A percentile compares a stretch with the other conserved stretches of the same genome.
These are phyloP conservation scores for Nicotiana otophora DNA, from an alignment of 257 asterid genomes.

Conservation along the genomic window DNA sequence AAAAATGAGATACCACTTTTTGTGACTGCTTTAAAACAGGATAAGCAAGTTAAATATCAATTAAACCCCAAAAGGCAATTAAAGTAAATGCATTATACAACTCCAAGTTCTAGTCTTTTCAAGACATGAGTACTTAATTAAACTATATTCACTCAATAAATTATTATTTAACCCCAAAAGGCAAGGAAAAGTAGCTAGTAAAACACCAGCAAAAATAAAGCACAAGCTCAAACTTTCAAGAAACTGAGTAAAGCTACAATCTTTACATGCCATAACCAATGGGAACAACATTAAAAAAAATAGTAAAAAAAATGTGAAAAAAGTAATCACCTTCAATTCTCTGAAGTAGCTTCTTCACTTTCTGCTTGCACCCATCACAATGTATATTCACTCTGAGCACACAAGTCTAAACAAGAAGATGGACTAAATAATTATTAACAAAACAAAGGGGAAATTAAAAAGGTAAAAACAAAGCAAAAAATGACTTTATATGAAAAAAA, in stretches of 20 bases:
- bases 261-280: background rate
- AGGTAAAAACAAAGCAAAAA: background rate
- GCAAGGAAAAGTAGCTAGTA: background rate
- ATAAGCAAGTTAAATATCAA: background rate
- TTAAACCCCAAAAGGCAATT: background rate
- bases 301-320: background rate
- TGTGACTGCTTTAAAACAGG: background rate
- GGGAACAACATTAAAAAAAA: background rate
- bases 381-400: constrained; percentile 83
- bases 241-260: background rate
- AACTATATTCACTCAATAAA: background rate
- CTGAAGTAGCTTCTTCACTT: constrained; percentile 82
- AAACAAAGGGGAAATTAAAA: background rate
- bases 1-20: no score
- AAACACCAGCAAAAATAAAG: background rate
- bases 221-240: background rate
- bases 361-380: constrained; percentile 87
- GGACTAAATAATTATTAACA: background rate
- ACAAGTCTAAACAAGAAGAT: constrained; percentile 42
- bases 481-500: background rate
- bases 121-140: background rate
- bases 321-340: constrained; percentile 61
- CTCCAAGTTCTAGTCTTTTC: constrained; percentile 9
- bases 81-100: background rate
- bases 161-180: background rate